Evolutionary conservation across 2,329 filamentous ascomycete species (phyloP).

Genomic region (Alternaria postmessia): DNA sequence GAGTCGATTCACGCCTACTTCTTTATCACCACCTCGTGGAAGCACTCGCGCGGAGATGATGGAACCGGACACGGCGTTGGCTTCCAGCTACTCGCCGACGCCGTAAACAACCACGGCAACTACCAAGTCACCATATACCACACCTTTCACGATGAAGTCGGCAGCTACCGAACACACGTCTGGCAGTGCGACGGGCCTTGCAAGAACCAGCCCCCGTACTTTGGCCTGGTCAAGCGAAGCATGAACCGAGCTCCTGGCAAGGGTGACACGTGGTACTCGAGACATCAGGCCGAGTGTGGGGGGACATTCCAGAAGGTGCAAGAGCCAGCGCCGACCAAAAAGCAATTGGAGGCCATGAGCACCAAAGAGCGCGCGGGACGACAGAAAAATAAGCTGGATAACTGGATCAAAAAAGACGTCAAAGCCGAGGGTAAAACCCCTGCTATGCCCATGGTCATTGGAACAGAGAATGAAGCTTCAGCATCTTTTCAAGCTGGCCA

Average conservation of each 20-base stretch:
- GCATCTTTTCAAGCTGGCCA: slow-evolving; percentile 16
- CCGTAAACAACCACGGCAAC: slow-evolving; percentile 55
- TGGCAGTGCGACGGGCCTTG: slow-evolving; percentile 57
- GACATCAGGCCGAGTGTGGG: slow-evolving; percentile 53
- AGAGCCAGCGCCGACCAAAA: slow-evolving; percentile 54
- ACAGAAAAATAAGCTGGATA: slow-evolving; percentile 57
- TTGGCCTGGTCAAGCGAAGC: slow-evolving; percentile 56
- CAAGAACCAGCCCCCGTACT: slow-evolving; percentile 50
- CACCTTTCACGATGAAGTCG: slow-evolving; percentile 57
- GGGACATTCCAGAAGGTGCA: slow-evolving; percentile 53
- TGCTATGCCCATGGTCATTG: slow-evolving; percentile 9
- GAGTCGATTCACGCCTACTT: slow-evolving; percentile 58
- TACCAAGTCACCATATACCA: slow-evolving; percentile 55
- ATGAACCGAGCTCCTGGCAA: slow-evolving; percentile 57
- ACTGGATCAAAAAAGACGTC: slow-evolving; percentile 44
- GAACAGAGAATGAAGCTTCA: slow-evolving; percentile 20
- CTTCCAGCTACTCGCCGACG: slow-evolving; percentile 54
- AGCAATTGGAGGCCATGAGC: slow-evolving; percentile 51
- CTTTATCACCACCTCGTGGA: slow-evolving; percentile 56
- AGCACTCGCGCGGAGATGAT: slow-evolving; percentile 52
- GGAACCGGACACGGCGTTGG: slow-evolving; percentile 55
- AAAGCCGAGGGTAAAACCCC: slow-evolving; percentile 23
- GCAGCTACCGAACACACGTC: slow-evolving; percentile 56
- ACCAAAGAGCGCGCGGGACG: slow-evolving; percentile 52
- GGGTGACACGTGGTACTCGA: slow-evolving; percentile 53